Base-by-base conservation (phyloP, 306 rosid genomes). In the Morella rubra region DNA sequence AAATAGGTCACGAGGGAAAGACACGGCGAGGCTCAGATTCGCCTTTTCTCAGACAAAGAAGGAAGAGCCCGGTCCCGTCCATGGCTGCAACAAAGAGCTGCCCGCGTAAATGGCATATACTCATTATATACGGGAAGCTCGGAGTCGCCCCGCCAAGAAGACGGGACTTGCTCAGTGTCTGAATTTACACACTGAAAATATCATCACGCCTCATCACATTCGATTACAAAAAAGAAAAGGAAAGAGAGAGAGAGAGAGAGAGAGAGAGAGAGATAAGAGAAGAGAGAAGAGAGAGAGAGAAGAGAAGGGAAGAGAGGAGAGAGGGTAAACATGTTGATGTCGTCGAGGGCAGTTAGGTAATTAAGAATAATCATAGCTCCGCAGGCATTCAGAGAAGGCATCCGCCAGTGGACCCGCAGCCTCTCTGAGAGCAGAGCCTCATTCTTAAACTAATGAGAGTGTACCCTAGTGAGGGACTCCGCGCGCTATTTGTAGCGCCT, bases 161-260 rank as follows among this genome's bases (percentile, higher is more conserved):
- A 40, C 70, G 64, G 12, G 40, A 19, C 41, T 32, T 60, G 6
- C 78, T 61, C 83, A 4, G 9, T 15, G 64, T 40, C 85, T 81
- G 83, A n/a, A 15, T 77, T 19, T 1, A 54, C 8, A 49, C 8
- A 10, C 76, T 44, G 32, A 41, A 60, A 59, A 8, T 14, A 83
- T 78, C 85, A 77, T 86, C 90, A 86, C 44, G 87, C 87, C 90
- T 73, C 81, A 5, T 19, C 44, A 19, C 64, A 70, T 72, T 69
- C 50, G 49, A 20, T 51, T 32, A 15, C 53, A 12, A n/a, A n/a
- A n/a, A n/a, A n/a, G n/a, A n/a, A n/a, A n/a, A n/a, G n/a, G 14
- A 49, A 15, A 4, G 13, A 72, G 55, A 44, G 19, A 8, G 5
- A 55, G 67, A 44, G 16, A 61, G n/a, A 73, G 69, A 56, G n/a